Conservation (phyloP, 129 eudicot species). For the Saposhnikovia divaricata region DNA sequence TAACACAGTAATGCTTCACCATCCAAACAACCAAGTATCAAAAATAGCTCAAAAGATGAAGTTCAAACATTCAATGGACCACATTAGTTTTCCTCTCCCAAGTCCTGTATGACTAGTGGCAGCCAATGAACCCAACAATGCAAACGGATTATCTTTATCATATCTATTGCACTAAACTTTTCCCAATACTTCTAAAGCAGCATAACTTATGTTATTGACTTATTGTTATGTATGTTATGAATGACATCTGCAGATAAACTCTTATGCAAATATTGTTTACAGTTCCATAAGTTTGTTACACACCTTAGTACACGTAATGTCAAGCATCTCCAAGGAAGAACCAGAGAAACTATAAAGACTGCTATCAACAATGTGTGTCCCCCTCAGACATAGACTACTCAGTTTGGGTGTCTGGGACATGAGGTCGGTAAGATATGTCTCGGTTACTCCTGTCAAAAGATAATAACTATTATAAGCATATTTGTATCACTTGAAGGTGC, state of each 20-base stretch:
- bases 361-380: constrained; percentile 43
- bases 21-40: not conserved
- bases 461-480: constrained; percentile 4
- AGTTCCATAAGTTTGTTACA: constrained; percentile 10
- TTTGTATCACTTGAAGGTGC: not conserved
- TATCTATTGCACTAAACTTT: not conserved
- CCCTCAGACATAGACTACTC: constrained; percentile 76
- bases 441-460: constrained; percentile 46
- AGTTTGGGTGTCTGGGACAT: constrained; percentile 47
- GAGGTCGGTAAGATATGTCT: constrained; percentile 40
- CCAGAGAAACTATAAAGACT: constrained; percentile 55
- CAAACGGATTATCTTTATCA: not conserved
- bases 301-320: constrained; percentile 78
- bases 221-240: not conserved
- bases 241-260: constrained; percentile 8
- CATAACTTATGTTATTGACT: not conserved
- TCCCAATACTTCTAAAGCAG: not conserved
- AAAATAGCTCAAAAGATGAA: not conserved
- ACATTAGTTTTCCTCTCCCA: not conserved
- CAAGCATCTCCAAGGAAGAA: constrained; percentile 64
- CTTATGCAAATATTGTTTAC: not conserved
- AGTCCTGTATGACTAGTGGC: not conserved
- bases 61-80: not conserved
- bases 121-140: not conserved
- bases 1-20: not conserved